These are phyloP conservation scores for Pichia sp. DNA, from an alignment of 1,139 yeast species.

Conservation along the genomic window DNA sequence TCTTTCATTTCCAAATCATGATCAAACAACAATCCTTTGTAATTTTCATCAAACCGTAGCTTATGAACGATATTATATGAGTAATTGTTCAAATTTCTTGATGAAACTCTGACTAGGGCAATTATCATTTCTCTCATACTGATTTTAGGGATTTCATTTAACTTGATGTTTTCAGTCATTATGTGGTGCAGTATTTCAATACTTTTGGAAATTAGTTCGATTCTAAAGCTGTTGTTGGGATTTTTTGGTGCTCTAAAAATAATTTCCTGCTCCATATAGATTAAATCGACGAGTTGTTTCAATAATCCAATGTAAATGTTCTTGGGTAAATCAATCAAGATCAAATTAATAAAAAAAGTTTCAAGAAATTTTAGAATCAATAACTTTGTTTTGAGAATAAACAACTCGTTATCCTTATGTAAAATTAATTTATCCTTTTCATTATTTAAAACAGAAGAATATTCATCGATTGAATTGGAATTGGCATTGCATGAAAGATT, in stretches of 20 bases:
- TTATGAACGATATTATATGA: slow-evolving; percentile 18
- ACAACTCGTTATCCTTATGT: slow-evolving; percentile 26
- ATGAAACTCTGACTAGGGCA: slow-evolving; percentile 22
- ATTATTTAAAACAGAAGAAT: slow-evolving; percentile 10
- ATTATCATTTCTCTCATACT: slow-evolving; percentile 23
- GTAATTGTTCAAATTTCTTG: slow-evolving; percentile 21
- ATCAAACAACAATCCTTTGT: slow-evolving; percentile 17
- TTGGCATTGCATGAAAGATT: slow-evolving; percentile 14
- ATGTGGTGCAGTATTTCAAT: slow-evolving; percentile 22
- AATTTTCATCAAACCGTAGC: slow-evolving; percentile 12
- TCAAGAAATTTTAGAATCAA: slow-evolving; percentile 35
- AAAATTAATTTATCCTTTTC: neutral
- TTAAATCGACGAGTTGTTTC: slow-evolving; percentile 12
- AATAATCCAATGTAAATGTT: slow-evolving; percentile 3
- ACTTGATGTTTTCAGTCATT: slow-evolving; percentile 18
- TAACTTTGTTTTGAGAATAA: slow-evolving; percentile 20
- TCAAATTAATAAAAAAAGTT: slow-evolving; percentile 4
- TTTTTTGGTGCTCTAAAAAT: slow-evolving; percentile 43
- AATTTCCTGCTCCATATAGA: slow-evolving; percentile 45
- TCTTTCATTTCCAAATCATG: slow-evolving; percentile 14
- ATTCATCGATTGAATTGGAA: slow-evolving; percentile 21
- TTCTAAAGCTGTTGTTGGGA: slow-evolving; percentile 31
- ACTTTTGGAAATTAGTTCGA: slow-evolving; percentile 31
- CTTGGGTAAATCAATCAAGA: slow-evolving; percentile 7
- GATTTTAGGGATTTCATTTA: slow-evolving; percentile 17